Base-by-base conservation (phyloP, 2,329 filamentous ascomycete species). In the Moelleriella libera region DNA sequence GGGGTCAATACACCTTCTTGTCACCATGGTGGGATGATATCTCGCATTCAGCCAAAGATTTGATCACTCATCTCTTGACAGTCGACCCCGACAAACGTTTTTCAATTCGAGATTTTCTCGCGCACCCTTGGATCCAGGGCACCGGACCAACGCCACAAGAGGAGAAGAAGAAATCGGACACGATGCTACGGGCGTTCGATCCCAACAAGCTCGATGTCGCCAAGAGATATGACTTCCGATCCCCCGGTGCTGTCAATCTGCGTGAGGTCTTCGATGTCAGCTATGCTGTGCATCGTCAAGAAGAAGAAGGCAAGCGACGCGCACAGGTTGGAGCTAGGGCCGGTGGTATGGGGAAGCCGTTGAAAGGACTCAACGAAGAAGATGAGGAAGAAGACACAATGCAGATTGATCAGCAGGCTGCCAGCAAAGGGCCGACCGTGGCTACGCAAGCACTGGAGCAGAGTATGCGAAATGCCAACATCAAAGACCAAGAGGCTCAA, bases 21-120 rank as follows among this genome's bases (percentile, higher is more conserved):
- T 97, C 90, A 3, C 92, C 92, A 0, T 98, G 92, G 92, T 98
- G 92, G 92, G 92, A 98, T 56, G 89, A 96, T 49, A 97, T 98
- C 51, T 96, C 90, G 51, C 88, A 92, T 63, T 83, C 87, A 4
- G 92, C 92, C 0, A 88, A 97, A 63, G 90, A 98, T 58, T 72
- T 98, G 8, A 90, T 98, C 49, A 87, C 85, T 5, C 92, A 98
- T 63, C 77, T 98, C 0, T 70, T 98, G 51, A 94, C 88, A 0
- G 92, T 98, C 50, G 88, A 98, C 55, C 92, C 92, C 0, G 88
- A 94, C 51, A 90, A 95, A 72, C 82, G 92, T 14, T 98, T 88
- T 66, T 89, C 87, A 3, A 98, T 98, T 61, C 80, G 78, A 50
- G 83, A 97, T 60, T 98, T 98, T 68, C 71, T 98, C 49, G 77